Conservation (phyloP, 2,329 filamentous ascomycete species). For the Epichloe hybrida region DNA sequence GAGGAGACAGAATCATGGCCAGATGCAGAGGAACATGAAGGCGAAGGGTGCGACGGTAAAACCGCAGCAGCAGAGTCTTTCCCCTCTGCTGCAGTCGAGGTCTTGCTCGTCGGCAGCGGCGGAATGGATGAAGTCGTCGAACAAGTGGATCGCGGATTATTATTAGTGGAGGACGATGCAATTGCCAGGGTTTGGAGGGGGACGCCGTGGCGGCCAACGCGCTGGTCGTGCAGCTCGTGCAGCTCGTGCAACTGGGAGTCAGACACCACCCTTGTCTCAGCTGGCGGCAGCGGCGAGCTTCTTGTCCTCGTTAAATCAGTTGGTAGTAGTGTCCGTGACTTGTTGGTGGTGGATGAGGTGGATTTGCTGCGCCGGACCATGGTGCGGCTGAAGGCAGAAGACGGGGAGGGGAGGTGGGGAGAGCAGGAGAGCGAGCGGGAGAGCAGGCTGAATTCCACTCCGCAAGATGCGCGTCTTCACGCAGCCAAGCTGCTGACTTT, state of each 20-base stretch:
- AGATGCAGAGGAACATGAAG: conserved; percentile 6
- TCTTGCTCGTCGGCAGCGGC: conserved; percentile 8
- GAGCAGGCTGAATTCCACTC: not conserved
- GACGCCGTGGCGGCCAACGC: conserved; percentile 13
- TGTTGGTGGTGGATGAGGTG: not conserved
- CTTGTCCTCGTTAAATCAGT: no score
- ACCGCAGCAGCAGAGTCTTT: not conserved
- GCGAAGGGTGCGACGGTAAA: conserved; percentile 1
- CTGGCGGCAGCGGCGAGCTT: no score
- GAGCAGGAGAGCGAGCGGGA: no score
- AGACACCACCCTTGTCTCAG: conserved; percentile 14
- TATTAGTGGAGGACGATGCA: conserved; percentile 11
- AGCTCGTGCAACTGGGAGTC: conserved; percentile 15
- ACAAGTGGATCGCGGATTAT: conserved; percentile 12
- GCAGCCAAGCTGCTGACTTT: no score
- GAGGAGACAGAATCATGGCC: conserved; percentile 10
- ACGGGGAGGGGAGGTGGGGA: no score
- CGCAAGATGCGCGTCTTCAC: no score
- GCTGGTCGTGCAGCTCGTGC: no score
- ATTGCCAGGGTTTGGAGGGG: conserved; percentile 18
- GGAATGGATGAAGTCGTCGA: conserved; percentile 9
- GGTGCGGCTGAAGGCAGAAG: conserved; percentile 10
- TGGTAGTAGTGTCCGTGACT: no score
- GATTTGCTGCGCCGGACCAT: conserved; percentile 15
- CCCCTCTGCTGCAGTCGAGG: not conserved